Evolutionary conservation across 2,329 filamentous ascomycete genomes (phyloP).

Genomic region (Tolypocladium amazonense): DNA sequence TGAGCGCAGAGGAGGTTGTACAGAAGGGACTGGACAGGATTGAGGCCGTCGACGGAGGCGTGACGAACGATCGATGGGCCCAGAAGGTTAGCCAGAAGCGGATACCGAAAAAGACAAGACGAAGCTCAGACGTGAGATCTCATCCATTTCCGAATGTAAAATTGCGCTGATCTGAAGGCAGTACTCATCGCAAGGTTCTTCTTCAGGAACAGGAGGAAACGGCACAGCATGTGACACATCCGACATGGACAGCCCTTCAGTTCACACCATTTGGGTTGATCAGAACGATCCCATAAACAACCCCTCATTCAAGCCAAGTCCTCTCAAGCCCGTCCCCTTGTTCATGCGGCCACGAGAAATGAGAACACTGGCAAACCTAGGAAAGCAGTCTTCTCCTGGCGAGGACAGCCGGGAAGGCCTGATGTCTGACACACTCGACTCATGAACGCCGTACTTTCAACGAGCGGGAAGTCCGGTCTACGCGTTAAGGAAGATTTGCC

Average conservation of each 20-base stretch:
- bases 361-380: background rate
- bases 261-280: conserved; percentile 36
- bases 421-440: background rate
- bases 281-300: conserved; percentile 36
- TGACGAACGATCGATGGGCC: conserved; percentile 30
- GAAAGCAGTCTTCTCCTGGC: background rate
- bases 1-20: conserved; percentile 19
- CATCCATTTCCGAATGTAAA: background rate
- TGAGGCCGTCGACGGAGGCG: conserved; percentile 32
- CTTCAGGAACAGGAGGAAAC: background rate
- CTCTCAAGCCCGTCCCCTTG: conserved; percentile 38
- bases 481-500: no score
- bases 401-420: background rate
- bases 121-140: conserved; percentile 1
- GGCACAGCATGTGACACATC: conserved; percentile 1
- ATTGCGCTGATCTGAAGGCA: background rate
- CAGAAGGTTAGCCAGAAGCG: conserved; percentile 20
- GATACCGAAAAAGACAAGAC: background rate
- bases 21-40: conserved; percentile 32
- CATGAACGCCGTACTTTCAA: background rate
- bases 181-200: background rate
- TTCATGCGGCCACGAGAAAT: conserved; percentile 26
- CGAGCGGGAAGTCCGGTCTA: background rate
- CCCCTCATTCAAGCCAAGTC: conserved; percentile 34
- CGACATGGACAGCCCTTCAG: conserved; percentile 4